These are phyloP conservation scores for Cryptosporidium parvum DNA, from an alignment of 169 alveolate species.

Conservation along the genomic window DNA sequence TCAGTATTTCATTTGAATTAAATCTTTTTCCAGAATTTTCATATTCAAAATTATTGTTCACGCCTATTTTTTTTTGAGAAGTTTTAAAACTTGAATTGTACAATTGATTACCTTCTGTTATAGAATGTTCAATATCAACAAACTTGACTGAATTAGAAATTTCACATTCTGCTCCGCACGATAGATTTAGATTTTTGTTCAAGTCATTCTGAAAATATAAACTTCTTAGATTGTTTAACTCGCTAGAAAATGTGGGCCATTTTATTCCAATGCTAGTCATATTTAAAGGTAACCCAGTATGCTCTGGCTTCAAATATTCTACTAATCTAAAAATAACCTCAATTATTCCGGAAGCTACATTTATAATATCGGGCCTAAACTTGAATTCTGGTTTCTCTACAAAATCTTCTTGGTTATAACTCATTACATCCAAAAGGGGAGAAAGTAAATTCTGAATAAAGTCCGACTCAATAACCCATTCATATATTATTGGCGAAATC, in stretches of 20 bases:
- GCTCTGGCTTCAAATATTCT: slow-evolving; percentile 55
- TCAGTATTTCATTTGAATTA: background rate
- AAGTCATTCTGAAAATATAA: background rate
- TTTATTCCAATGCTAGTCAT: slow-evolving; percentile 48
- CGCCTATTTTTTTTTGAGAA: background rate
- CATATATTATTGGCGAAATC: slow-evolving; percentile 10
- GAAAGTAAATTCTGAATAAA: slow-evolving; percentile 7
- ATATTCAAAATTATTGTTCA: background rate
- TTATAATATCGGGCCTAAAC: background rate
- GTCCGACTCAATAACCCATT: slow-evolving; percentile 22
- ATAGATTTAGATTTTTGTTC: background rate
- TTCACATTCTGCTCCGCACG: background rate
- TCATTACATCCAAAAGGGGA: background rate
- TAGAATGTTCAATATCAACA: background rate
- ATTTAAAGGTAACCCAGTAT: slow-evolving; percentile 47
- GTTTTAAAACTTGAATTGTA: background rate
- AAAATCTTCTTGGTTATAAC: background rate
- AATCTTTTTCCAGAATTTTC: background rate
- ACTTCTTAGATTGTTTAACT: background rate
- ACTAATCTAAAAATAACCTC: slow-evolving; percentile 37
- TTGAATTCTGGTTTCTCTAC: background rate
- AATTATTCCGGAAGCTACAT: slow-evolving; percentile 10
- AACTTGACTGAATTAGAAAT: too few relatives aligned
- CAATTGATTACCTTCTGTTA: background rate
- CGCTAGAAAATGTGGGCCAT: slow-evolving; percentile 2